Conservation (phyloP, 768 basidiomycete genomes). For the Gymnopilus dilepis region DNA sequence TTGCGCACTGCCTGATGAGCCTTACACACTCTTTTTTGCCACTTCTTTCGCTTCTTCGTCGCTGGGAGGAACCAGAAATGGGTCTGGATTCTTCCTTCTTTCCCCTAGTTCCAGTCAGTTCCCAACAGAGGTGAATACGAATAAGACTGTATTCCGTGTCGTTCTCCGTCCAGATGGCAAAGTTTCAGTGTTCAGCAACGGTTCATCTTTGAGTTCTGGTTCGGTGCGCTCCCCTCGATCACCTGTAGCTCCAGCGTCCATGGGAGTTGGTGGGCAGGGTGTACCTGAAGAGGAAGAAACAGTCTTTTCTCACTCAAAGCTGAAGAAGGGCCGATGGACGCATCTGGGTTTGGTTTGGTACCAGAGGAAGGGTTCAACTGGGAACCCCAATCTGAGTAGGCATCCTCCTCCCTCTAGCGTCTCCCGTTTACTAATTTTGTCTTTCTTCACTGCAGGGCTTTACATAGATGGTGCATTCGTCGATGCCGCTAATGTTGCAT, state of each 20-base stretch:
- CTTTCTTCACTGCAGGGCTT: slow-evolving; percentile 54
- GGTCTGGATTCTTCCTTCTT: neutral
- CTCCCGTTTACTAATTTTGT: neutral
- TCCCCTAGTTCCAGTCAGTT: neutral
- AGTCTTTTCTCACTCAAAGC: slow-evolving; percentile 39
- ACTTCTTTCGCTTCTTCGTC: slow-evolving; percentile 15
- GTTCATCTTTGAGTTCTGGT: neutral
- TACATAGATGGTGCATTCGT: slow-evolving; percentile 76
- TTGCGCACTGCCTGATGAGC: slow-evolving; percentile 41
- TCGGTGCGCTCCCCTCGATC: neutral
- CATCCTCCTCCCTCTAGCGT: slow-evolving; percentile 11
- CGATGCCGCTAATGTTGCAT: slow-evolving; percentile 66
- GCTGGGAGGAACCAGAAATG: neutral
- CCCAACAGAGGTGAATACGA: slow-evolving; percentile 11
- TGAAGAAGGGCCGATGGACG: slow-evolving; percentile 70
- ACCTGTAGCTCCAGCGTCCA: neutral
- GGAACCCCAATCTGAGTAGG: slow-evolving; percentile 67
- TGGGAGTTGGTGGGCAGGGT: slow-evolving; percentile 1
- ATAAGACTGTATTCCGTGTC: slow-evolving; percentile 29
- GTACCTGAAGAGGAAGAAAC: slow-evolving; percentile 34
- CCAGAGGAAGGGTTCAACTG: slow-evolving; percentile 47
- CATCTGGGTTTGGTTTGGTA: slow-evolving; percentile 74
- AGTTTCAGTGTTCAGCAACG: slow-evolving; percentile 5
- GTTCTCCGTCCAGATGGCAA: slow-evolving; percentile 33
- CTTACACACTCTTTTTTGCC: slow-evolving; percentile 43